phyloP scores from a whole-genome alignment of 768 basidiomycete species.

The Cystofilobasidium macerans region DNA sequence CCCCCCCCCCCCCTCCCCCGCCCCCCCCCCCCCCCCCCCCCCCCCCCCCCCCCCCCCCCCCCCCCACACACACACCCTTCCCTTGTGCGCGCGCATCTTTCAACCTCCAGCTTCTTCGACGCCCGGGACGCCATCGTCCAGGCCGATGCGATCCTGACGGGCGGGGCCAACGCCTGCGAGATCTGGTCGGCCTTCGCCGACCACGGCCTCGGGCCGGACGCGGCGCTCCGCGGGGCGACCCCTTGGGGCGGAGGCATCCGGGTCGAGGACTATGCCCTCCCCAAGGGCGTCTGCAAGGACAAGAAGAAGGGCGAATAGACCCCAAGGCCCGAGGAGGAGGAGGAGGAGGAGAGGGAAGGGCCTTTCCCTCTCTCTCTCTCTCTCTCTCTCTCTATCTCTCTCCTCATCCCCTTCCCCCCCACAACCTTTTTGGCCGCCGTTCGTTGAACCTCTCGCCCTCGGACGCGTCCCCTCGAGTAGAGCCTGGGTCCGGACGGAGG shows the following conservation, averaged over 20 bases:
- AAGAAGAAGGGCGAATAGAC: neutral
- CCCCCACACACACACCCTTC: neutral
- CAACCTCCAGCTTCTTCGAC: constrained; percentile 55
- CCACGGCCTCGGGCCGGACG: constrained; percentile 56
- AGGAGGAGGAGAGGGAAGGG: too few species aligned
- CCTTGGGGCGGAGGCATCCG: constrained; percentile 91
- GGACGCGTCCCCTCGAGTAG: too few species aligned
- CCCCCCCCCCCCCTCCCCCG: too few species aligned
- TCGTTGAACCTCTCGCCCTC: too few species aligned
- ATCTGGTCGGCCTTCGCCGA: constrained; percentile 76
- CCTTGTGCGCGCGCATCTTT: constrained; percentile 26
- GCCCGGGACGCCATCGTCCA: constrained; percentile 82
- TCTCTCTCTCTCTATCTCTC: too few species aligned
- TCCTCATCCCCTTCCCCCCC: too few species aligned
- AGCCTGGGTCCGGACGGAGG: too few species aligned
- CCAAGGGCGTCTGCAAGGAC: constrained; percentile 40
- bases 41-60: neutral
- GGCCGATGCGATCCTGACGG: constrained; percentile 79
- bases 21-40: too few species aligned
- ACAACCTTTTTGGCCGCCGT: too few species aligned
- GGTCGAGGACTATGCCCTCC: constrained; percentile 46
- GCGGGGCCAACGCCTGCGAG: constrained; percentile 80
- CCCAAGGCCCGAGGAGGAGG: neutral
- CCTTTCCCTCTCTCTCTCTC: too few species aligned
- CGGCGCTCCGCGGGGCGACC: constrained; percentile 59